phyloP scores from a whole-genome alignment of 1,284 basidiomycete genomes.

The Rhodotorula sp. region DNA sequence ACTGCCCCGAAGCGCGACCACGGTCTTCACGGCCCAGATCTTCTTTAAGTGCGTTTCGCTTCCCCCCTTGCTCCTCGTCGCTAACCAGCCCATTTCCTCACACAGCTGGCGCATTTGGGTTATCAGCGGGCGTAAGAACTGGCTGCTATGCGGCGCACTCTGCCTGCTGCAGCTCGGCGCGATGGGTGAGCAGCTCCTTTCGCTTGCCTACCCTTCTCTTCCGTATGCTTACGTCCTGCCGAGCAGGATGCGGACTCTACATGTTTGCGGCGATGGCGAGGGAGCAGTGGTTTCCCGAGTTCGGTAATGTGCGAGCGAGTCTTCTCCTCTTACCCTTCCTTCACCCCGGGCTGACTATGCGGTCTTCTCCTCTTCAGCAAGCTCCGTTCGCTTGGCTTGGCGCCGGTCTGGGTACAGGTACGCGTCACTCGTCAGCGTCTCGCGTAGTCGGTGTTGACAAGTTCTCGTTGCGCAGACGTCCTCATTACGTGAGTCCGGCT shows the following conservation, averaged over 20 bases:
- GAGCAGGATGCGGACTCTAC: too few relatives aligned
- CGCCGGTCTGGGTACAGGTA: too few relatives aligned
- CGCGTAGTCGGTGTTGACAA: background rate
- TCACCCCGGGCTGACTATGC: too few relatives aligned
- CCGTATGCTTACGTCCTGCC: too few relatives aligned
- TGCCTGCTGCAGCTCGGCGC: background rate
- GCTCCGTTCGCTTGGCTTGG: too few relatives aligned
- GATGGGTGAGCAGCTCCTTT: background rate
- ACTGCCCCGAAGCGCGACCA: background rate
- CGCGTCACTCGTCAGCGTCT: background rate
- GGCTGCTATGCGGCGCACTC: background rate
- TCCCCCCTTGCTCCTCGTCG: background rate
- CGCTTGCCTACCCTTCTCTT: background rate
- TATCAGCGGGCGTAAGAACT: background rate
- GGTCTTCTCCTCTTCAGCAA: too few relatives aligned
- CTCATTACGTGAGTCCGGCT: background rate
- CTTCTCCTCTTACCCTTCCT: too few relatives aligned
- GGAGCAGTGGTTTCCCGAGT: too few relatives aligned
- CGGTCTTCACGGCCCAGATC: background rate
- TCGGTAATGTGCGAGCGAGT: too few relatives aligned
- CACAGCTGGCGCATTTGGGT: background rate
- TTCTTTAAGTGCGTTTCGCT: background rate
- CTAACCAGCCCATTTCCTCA: background rate
- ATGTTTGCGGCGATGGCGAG: too few relatives aligned
- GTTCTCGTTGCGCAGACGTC: background rate